phyloP scores from a whole-genome alignment of 2,329 filamentous ascomycete species.

The Curvularia verruculosa region DNA sequence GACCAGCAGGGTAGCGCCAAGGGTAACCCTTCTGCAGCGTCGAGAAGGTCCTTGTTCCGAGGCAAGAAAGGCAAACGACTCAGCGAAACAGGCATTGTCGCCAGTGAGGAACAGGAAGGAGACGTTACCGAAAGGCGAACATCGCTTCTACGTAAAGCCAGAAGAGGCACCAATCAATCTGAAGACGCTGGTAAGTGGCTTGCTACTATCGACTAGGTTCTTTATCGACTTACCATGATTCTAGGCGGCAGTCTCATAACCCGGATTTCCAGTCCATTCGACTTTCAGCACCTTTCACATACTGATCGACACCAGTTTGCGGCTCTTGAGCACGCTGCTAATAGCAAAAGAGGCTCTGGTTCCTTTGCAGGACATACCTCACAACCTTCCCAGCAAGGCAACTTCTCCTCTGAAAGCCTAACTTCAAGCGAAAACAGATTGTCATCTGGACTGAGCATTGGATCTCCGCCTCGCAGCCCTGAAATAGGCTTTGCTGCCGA shows the following conservation, averaged over 20 bases:
- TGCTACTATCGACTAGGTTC: not conserved
- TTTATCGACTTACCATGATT: conserved; percentile 14
- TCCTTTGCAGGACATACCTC: conserved; percentile 61
- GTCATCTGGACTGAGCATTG: conserved; percentile 22
- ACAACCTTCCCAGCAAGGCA: conserved; percentile 55
- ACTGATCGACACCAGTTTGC: conserved; percentile 62
- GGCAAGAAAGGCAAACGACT: conserved; percentile 44
- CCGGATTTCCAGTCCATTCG: conserved; percentile 66
- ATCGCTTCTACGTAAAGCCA: conserved; percentile 44
- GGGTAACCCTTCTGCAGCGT: conserved; percentile 24
- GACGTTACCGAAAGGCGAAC: conserved; percentile 35
- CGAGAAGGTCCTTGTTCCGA: conserved; percentile 42
- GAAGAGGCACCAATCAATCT: conserved; percentile 29
- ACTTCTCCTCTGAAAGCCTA: conserved; percentile 38
- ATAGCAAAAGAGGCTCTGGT: conserved; percentile 44
- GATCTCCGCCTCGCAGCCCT: conserved; percentile 36
- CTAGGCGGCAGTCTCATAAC: conserved; percentile 37
- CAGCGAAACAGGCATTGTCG: conserved; percentile 38
- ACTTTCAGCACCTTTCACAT: conserved; percentile 69
- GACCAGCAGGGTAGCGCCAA: conserved; percentile 28
- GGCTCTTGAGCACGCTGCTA: conserved; percentile 57
- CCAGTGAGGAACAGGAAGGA: conserved; percentile 32
- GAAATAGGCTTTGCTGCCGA: conserved; percentile 16
- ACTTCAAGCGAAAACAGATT: conserved; percentile 23
- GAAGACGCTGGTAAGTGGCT: conserved; percentile 35